Base-by-base conservation (phyloP, 2,329 filamentous ascomycete genomes). In the Nemania abortiva region DNA sequence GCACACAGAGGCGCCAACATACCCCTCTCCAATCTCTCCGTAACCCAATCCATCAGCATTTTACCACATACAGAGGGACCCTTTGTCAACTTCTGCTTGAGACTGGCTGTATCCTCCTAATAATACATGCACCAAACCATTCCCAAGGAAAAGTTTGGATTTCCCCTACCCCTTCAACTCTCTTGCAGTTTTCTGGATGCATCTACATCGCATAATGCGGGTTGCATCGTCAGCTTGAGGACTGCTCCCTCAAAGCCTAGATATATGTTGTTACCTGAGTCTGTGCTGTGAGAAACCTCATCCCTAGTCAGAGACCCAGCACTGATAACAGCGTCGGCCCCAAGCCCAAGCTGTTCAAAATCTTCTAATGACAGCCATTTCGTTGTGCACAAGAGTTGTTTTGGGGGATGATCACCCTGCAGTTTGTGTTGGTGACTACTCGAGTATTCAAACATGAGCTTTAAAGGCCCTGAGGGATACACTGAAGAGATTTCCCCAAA, bases 381-480 rank as follows among this genome's bases (percentile, higher is more conserved):
- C 10, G 24, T 45, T 5, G 47, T 60, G 15, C 54, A 68, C 9
- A 39, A 45, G 24, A 68, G 65, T 22, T 64, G 47, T 24, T 55
- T 68, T 11, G 3, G 7, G 2, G 37, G 6, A 6, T 24, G 9
- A 10, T 55, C 54, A 9, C 34, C 18, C 11, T 18, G 10, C 49
- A 5, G 18, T 47, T 47, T 20, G 10, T 54, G 37, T 6, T 7
- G 22, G 22, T 7, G 5, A 22, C 6, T 22, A 15, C 49, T 11
- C 13, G 39, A 57, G 18, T 68, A 64, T 55, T 68, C 65, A 31
- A 68, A 64, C 39, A 60, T 54, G 6, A 68, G 55, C 42, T 60
- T 53, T 2, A 65, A 20, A 22, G 55, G 24, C 3, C 55, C 65
- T 1, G n/a, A 45, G 10, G 15, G 22, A 56, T 60, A 52, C 20